Evolutionary conservation across 495 filamentous ascomycete genomes (phyloP), one percentile per base, ranked within the genome.

Genomic region (Podospora pseudocomata): DNA sequence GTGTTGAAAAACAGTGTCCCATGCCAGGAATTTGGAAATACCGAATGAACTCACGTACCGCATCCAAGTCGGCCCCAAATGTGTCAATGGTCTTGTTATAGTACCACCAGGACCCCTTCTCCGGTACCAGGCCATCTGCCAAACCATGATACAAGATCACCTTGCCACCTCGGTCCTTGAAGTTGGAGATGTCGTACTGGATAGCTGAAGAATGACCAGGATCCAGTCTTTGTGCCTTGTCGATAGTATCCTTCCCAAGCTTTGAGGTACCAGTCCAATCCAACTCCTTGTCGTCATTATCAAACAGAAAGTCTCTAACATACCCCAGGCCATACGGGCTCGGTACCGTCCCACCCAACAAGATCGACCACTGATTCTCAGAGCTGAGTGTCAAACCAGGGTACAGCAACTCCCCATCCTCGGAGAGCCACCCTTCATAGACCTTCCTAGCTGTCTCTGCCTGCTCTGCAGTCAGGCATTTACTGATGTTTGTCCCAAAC

Each of bases 401-500:
- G 69, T 86, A 89, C 15, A 89, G 66, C 5, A 87, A 73, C 0
- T 79, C 80, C 27, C 82, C 81, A 63, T 87, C 79, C 0, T 72
- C 70, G 18, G 79, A 83, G 26, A 86, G 78, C 32, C 55, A 53
- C 16, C 87, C 85, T 5, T 74, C 77, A 70, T 88, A 87, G 19
- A 90, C 77, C 20, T 83, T 73, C 30, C 80, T 68, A 23, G 87
- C 79, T 0, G 85, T 88, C 7, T 83, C 70, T 19, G 87, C 80
- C 73, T 92, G 88, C 18, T 80, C 72, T 20, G 78, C 76, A 1
- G 83, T 87, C 4, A 92, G 78, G 70, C 90, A 92, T 4, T 71
- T 69, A 2, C 70, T 74, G 0, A 78, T 78, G 57, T 78, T 73
- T 15, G 75, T 11, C 13, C 58, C 54, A 54, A 34, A 30, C 5